Conservation (phyloP, 2,329 filamentous ascomycete species). For the Colletotrichum sp. region DNA sequence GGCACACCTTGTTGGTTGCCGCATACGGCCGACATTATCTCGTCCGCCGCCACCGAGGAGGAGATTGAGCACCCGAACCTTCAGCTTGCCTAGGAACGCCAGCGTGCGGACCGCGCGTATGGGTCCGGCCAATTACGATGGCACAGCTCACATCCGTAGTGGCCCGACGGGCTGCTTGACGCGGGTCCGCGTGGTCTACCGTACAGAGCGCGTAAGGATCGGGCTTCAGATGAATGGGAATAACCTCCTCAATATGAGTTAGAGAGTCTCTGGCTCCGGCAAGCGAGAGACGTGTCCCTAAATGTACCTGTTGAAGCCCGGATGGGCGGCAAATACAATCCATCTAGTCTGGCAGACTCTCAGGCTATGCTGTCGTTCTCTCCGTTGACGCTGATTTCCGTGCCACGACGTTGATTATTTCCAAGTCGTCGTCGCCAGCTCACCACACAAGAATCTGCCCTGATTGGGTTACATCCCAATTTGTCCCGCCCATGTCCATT, state of each 20-base stretch:
- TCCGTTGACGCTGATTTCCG: background rate
- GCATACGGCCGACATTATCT: conserved; percentile 51
- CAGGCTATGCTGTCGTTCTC: background rate
- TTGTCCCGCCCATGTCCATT: background rate
- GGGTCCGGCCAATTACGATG: conserved; percentile 29
- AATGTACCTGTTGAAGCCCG: background rate
- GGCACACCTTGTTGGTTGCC: no score
- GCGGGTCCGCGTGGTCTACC: no score
- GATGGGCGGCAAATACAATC: background rate
- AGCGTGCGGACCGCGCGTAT: conserved; percentile 70
- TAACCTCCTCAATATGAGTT: background rate
- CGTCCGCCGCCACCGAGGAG: conserved; percentile 60
- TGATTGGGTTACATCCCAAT: background rate
- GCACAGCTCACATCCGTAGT: no score
- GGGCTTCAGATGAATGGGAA: background rate
- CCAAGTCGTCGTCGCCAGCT: background rate
- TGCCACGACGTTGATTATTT: background rate
- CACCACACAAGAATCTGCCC: background rate
- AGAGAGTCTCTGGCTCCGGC: background rate
- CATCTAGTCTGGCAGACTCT: background rate
- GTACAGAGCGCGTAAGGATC: no score
- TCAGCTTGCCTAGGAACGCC: conserved; percentile 63
- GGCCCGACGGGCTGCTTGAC: no score
- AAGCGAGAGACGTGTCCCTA: background rate
- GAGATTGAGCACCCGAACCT: conserved; percentile 62